Percentiles rank a stretch among this genome's conserved stretches.
These are phyloP conservation scores for Thermothielavioides terrestris DNA, from an alignment of 495 filamentous ascomycete species.

Conservation along the genomic window DNA sequence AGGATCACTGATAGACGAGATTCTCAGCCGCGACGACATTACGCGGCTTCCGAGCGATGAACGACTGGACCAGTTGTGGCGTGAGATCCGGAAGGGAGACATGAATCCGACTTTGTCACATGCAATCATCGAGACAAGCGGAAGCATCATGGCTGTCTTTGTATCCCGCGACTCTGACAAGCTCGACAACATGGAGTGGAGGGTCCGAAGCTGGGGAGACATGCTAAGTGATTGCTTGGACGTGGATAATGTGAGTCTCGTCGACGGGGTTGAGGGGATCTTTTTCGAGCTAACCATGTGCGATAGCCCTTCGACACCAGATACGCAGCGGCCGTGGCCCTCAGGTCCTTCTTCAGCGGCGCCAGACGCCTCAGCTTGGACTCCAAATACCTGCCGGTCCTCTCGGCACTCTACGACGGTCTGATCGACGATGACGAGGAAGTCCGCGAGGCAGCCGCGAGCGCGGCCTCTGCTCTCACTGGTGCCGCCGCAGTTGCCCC, in stretches of 20 bases:
- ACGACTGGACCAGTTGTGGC: constrained; percentile 23
- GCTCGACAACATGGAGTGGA: constrained; percentile 10
- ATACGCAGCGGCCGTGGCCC: constrained; percentile 43
- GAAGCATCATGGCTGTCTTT: constrained; percentile 31
- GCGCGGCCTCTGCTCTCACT: constrained; percentile 32
- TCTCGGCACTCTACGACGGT: constrained; percentile 41
- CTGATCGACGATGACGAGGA: constrained; percentile 91
- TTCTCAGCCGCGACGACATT: constrained; percentile 7
- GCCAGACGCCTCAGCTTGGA: background rate
- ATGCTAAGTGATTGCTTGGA: constrained; percentile 36
- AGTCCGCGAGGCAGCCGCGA: constrained; percentile 57
- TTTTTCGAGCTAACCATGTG: background rate
- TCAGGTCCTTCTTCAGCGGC: constrained; percentile 26
- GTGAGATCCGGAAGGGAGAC: constrained; percentile 21
- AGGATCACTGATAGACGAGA: constrained; percentile 23
- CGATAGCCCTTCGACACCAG: constrained; percentile 57
- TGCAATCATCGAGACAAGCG: constrained; percentile 38
- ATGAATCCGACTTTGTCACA: constrained; percentile 37
- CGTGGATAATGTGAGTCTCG: constrained; percentile 41
- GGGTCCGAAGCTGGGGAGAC: constrained; percentile 33
- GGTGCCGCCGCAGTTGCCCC: constrained; percentile 30
- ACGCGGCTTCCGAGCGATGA: constrained; percentile 17
- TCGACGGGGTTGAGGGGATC: constrained; percentile 14
- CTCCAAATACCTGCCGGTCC: constrained; percentile 36
- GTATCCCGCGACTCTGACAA: background rate